Evolutionary conservation across 805 yeast genomes (phyloP), one percentile per base, ranked within the genome.

Genomic region (Kodamaea leandrae): DNA sequence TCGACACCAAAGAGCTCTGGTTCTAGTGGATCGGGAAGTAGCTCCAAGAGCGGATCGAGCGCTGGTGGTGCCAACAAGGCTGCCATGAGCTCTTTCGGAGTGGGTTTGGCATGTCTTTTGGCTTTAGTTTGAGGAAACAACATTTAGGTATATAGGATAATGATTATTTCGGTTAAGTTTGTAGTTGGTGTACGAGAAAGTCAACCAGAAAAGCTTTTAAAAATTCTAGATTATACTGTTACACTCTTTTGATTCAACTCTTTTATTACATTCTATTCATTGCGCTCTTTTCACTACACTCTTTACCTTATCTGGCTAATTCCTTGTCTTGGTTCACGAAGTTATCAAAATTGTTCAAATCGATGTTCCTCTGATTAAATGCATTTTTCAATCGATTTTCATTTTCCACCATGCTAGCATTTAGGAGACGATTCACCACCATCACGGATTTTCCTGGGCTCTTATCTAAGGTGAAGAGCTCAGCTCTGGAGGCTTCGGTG

Each of bases 381-480:
- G n/a, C n/a, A n/a, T n/a, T 7, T 21, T 9, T 21, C 24, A 6
- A 21, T 9, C 9, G 6, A 5, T 27, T 14, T 27, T 9, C 16
- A 27, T 27, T 27, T 27, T 27, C 32, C 24, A 21, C 24, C 32
- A 27, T 27, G 32, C 32, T 27, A 8, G 17, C 17, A n/a, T 27
- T 14, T 21, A 24, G 16, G 25, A 4, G 51, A 18, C 17, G 21
- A 9, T 30, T 30, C n/a, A 15, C 14, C 32, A 41, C 43, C 48
- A 23, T 50, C 46, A 28, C 36, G 39, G 15, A 52, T 49, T 39
- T 32, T 47, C 24, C 32, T 39, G 14, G 43, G 36, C 14, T 50
- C 37, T 23, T 14, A 41, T n/a, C 47, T 50, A 4, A 34, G 10
- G 32, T 38, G 14, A 24, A 24, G 21, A 16, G 17, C 8, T 21